These are phyloP conservation scores for Oryza glaberrima DNA, from an alignment of 176 grass and related monocot genomes.

Conservation along the genomic window DNA sequence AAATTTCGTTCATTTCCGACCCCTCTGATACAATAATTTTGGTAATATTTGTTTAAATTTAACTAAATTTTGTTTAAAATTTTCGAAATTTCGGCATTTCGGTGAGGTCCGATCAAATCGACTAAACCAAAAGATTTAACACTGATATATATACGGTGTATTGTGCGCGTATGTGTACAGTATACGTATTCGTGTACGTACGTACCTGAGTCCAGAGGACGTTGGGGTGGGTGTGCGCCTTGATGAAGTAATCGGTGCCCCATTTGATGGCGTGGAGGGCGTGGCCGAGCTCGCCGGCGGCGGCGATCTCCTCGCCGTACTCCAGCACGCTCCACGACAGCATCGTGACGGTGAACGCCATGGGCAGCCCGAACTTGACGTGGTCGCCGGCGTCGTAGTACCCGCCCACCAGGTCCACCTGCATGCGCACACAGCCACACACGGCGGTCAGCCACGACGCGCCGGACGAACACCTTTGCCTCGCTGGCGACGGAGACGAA, in stretches of 20 bases:
- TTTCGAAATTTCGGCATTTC: too few relatives aligned
- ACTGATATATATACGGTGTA: too few relatives aligned
- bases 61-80: too few relatives aligned
- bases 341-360: constrained; percentile 87
- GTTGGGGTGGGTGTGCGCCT: constrained; percentile 66
- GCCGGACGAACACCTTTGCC: not conserved
- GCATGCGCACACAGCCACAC: not conserved
- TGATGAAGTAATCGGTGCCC: constrained; percentile 90
- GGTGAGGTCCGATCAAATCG: too few relatives aligned
- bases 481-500: not conserved
- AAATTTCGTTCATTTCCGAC: too few relatives aligned
- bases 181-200: not conserved
- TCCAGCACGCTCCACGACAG: constrained; percentile 75
- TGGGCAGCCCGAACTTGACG: constrained; percentile 92
- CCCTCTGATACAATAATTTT: too few relatives aligned
- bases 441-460: not conserved
- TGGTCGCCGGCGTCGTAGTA: constrained; percentile 98
- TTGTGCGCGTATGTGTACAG: not conserved
- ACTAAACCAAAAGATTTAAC: too few relatives aligned
- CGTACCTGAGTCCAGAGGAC: constrained; percentile 78
- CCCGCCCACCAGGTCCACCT: constrained; percentile 83
- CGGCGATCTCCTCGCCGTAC: constrained; percentile 52
- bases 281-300: constrained; percentile 58
- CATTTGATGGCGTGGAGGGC: constrained; percentile 80
- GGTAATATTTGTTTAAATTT: too few relatives aligned